Base-by-base conservation (phyloP, 2,329 filamentous ascomycete genomes). In the Exophiala mesophila region DNA sequence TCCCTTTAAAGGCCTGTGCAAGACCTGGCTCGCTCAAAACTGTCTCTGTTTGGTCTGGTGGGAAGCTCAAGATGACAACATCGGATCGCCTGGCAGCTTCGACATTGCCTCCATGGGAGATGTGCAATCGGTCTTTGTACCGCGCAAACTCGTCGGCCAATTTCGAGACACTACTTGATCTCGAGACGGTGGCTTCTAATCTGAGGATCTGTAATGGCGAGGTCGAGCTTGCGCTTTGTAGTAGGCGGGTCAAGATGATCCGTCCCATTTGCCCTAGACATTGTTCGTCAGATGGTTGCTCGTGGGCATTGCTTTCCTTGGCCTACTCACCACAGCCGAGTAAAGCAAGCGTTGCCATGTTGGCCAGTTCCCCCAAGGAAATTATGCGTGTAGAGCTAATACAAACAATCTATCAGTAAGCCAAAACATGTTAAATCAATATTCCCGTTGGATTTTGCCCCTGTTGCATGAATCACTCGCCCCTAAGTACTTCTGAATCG, bases 11-110 rank as follows among this genome's bases (percentile, higher is more conserved):
- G 0, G 67, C 69, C 3, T 68, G 60, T 0, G 50, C 37, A 1
- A 74, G 50, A 0, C 65, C 66, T 0, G 62, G 55, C 31, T 67
- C 55, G 0, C 52, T 56, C 3, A 76, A 52, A 0, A 67, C 62
- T 0, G 47, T 29, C 9, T 61, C 53, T 2, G 74, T 63, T 16
- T 71, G 65, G 1, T 64, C 56, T 0, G 73, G 73, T 7, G 23
- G 23, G 12, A 26, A 7, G 23, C 23, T 26, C 23, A 26, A 12
- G 23, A 26, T 6, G 7, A 26, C 23, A 26, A 26, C 23, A 12
- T 26, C 23, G 6, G 23, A 6, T 26, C 12, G 6, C 23, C 7
- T 7, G 23, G 23, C 23, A 7, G 23, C 23, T 6, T 26, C 23
- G 12, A 26, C 23, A 12, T 26, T 26, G 6, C 12, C 23, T 12